Base-by-base conservation (phyloP, 306 rosid species). In the Prunus salicina region DNA sequence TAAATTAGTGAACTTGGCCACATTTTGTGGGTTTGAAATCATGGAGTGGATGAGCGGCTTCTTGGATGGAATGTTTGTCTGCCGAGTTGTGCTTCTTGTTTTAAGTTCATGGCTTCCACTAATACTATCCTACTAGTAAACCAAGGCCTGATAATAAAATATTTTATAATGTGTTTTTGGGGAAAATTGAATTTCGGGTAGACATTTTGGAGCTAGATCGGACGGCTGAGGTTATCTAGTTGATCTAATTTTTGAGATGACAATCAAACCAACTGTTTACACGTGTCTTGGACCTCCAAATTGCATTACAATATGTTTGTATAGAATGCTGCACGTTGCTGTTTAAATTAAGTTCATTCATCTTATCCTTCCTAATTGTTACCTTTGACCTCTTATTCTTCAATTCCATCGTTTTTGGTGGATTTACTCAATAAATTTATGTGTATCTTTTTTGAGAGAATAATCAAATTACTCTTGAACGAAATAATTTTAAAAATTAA, bases 51-150 rank as follows among this genome's bases (percentile, higher is more conserved):
- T 32, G 49, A 11, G 75, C 74, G 72, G 64, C 53, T 75, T 83
- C 67, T 83, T 76, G 78, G 76, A 71, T 58, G 78, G 78, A 75
- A 79, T 83, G 78, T 74, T 67, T 70, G 83, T 58, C 76, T 41
- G 52, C 68, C 12, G 18, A 2, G 27, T 46, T 11, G 18, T n/a
- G 12, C 55, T 30, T 69, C 38, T 43, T 7, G 22, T 69, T 71
- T 24, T 24, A 69, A 71, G 66, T 57, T 72, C 64, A 72, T 67
- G 79, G 19, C 74, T 64, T 58, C 78, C 81, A 76, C 76, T n/a
- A n/a, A n/a, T n/a, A n/a, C n/a, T 62, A 61, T 24, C 69, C 43
- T 38, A 2, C 52, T 22, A 22, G 45, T 53, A 24, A 32, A 6
- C 4, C 67, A 5, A 3, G n/a, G 6, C 22, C 45, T 15, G 28